Conservation (phyloP, 2,329 filamentous ascomycete species). For the Ophiostoma sp. region DNA sequence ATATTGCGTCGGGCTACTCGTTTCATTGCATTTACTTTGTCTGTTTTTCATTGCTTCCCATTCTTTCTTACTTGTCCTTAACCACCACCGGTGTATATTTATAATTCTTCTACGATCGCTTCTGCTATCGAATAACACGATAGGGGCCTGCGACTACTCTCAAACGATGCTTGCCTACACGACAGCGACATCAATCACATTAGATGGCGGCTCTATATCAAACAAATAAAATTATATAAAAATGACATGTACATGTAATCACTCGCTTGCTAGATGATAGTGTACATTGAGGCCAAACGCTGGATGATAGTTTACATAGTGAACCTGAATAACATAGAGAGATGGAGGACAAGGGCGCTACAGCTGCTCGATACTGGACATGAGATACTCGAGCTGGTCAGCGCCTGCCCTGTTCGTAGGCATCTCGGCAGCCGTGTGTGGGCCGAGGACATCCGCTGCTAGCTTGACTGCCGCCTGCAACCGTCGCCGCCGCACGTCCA, state of each 20-base stretch:
- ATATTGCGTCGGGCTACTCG: background rate
- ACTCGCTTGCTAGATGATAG: constrained; percentile 1
- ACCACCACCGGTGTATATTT: too few species aligned
- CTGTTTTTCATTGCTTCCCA: too few species aligned
- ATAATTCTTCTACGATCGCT: too few species aligned
- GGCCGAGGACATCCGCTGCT: constrained; percentile 29
- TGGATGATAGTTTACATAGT: background rate
- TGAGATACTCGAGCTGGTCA: constrained; percentile 48
- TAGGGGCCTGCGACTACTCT: background rate
- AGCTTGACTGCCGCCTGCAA: constrained; percentile 46
- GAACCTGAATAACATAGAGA: background rate
- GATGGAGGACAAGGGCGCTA: constrained; percentile 29
- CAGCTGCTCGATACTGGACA: constrained; percentile 55
- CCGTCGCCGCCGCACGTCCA: constrained; percentile 59
- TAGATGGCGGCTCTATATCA: background rate
- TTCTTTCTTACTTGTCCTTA: background rate
- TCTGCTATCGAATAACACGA: too few species aligned
- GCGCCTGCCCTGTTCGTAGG: constrained; percentile 19
- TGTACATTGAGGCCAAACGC: too few species aligned
- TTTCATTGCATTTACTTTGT: background rate
- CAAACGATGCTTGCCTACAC: background rate
- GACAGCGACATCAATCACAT: background rate
- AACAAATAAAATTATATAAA: background rate
- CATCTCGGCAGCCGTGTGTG: constrained; percentile 33
- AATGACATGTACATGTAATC: background rate